Evolutionary conservation across 257 asterid species (phyloP), one percentile per base, ranked within the genome.

Genomic region (Craterostigma plantagineum): DNA sequence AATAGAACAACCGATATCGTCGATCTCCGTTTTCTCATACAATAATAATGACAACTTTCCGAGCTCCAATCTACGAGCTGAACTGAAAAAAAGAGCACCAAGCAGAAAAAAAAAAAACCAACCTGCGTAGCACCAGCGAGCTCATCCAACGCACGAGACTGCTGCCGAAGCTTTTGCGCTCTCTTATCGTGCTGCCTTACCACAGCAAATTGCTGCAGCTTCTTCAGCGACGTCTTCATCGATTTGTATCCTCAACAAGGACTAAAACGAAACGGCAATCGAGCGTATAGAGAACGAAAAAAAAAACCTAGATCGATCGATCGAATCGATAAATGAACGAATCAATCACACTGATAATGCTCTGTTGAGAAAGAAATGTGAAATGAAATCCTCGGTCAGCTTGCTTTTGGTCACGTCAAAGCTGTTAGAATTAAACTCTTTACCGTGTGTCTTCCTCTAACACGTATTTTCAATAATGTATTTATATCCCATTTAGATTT

Each of bases 41-140:
- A n/a, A n/a, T 23, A 2, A 23, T 23, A 23, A 23, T 23, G 4
- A 23, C 30, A 23, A 23, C 30, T 23, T 23, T 6, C 2, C 30
- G n/a, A 23, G 30, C 6, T 23, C 30, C 30, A 6, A 23, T 23
- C 30, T n/a, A 23, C 6, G 40, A 36, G 14, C 14, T 36, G 11
- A 36, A 23, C 16, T 16, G 0, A 14, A 43, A 27, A 10, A 16
- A 9, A 1, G 1, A 43, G 13, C 6, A 15, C 33, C 9, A 43
- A 43, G 7, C 33, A 10, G 3, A 47, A 39, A 33, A 9, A 11
- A 7, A 9, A 33, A 11, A 3, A 23, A n/a, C n/a, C n/a, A 23
- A 86, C 97, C 95, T 71, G 92, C n/a, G 87, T 58, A 41, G 97
- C 93, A 54, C 71, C 69, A 52, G 67, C 77, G 41, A 78, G 75